Percentiles rank a stretch among this genome's conserved stretches.
phyloP scores from a whole-genome alignment of 805 yeast genomes.

The Saturnispora sanitii region DNA sequence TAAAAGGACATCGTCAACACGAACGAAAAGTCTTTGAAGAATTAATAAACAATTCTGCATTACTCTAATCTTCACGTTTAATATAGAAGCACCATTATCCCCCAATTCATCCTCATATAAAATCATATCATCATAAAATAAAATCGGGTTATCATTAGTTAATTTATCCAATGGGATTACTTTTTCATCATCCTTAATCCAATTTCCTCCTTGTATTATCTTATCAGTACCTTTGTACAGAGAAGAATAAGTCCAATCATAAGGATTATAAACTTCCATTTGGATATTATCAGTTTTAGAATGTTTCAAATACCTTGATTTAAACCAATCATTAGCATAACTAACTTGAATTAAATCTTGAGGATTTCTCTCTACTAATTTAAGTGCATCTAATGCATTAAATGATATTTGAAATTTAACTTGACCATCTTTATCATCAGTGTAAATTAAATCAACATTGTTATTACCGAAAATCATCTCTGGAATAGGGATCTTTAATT shows the following conservation, averaged over 20 bases:
- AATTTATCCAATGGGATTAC: conserved; percentile 64
- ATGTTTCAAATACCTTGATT: conserved; percentile 29
- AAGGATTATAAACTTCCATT: conserved; percentile 65
- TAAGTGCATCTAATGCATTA: conserved; percentile 69
- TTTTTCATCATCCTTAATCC: conserved; percentile 21
- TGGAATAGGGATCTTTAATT: conserved; percentile 75
- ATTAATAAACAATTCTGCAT: conserved; percentile 75
- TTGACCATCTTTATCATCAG: conserved; percentile 12
- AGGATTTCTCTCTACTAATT: conserved; percentile 40
- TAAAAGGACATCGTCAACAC: conserved; percentile 85
- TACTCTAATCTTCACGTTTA: conserved; percentile 74
- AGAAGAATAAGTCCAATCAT: conserved; percentile 94
- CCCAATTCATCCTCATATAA: conserved; percentile 93
- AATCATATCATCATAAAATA: conserved; percentile 81
- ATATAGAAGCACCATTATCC: conserved; percentile 83
- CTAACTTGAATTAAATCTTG: conserved; percentile 54
- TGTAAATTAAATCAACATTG: conserved; percentile 34
- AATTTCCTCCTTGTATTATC: conserved; percentile 8
- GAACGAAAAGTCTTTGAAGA: conserved; percentile 65
- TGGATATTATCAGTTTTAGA: conserved; percentile 18
- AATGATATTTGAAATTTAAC: conserved; percentile 40
- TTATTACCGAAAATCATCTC: conserved; percentile 97
- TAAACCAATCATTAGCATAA: conserved; percentile 78
- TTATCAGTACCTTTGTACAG: conserved; percentile 54
- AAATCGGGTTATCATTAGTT: conserved; percentile 65